Percentiles rank a stretch among this genome's conserved stretches.
Conservation (phyloP, 148 eudicot species). For the Simmondsia chinensis region DNA sequence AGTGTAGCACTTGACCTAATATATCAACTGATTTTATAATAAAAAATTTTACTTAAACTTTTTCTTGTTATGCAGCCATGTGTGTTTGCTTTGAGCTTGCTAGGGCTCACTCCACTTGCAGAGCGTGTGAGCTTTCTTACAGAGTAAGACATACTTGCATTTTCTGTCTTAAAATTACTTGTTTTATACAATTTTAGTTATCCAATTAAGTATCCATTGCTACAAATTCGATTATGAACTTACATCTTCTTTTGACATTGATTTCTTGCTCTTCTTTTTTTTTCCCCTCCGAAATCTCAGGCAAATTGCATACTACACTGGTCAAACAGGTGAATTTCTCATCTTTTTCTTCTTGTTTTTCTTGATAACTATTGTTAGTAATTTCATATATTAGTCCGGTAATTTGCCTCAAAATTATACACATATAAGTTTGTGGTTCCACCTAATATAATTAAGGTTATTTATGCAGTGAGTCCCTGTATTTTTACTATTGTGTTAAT, state of each 20-base stretch:
- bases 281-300: conserved; percentile 29
- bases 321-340: conserved; percentile 81
- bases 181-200: not conserved
- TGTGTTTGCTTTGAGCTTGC: conserved; percentile 79
- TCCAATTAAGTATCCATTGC: not conserved
- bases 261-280: conserved; percentile 1
- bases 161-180: not conserved
- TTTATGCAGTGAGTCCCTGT: no score
- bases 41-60: not conserved
- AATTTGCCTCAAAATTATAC: no score
- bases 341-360: not conserved
- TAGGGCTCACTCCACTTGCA: conserved; percentile 78
- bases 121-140: conserved; percentile 92
- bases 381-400: no score
- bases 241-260: no score
- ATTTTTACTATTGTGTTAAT: no score
- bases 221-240: no score
- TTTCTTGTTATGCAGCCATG: conserved; percentile 51
- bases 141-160: conserved; percentile 42
- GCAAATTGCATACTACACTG: conserved; percentile 81
- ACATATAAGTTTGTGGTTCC: not conserved
- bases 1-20: no score
- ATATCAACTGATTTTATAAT: no score
- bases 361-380: not conserved
- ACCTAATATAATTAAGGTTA: no score